Evolutionary conservation across 2,329 filamentous ascomycete species (phyloP), one percentile per base, ranked within the genome.

Genomic region (Amauroascus niger): DNA sequence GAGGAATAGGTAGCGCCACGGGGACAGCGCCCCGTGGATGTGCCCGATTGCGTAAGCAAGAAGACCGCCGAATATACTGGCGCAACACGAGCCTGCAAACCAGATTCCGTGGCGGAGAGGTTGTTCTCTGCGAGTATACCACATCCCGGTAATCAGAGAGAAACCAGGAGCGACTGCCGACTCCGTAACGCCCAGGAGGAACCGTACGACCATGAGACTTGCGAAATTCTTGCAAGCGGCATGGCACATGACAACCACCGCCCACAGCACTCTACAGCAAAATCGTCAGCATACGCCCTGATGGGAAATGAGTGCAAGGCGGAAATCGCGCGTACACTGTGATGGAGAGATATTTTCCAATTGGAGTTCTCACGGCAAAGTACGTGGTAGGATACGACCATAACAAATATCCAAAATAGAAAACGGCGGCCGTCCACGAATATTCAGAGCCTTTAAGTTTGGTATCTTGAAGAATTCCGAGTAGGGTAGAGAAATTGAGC

Each of bases 1-100:
- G 14, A 87, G 67, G 62, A 86, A 86, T 52, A 86, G 81, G 58
- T 82, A 86, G 61, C 79, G 80, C 82, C 82, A 86, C 0, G 76
- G 78, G 0, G 76, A 71, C 18, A 85, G 70, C 1, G 72, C 69
- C 13, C 78, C 79, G 37, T 73, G 70, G 58, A 81, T 80, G 57
- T 81, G 73, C 1, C 81, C 81, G 44, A 84, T 83, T 0, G 75
- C 80, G 53, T 79, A 83, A 0, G 78, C 77, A 0, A 80, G 64
- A 1, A 80, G 61, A 0, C 79, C 79, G 45, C 80, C 80, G 0
- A 81, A 72, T 0, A 80, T 79, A 32, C 81, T 79, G 1, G 78
- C 79, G 6, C 81, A 63, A 0, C 80, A 80, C 46, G 81, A 81
- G 28, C 77, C 79, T 0, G 75, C 74, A 61, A 79, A 82, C 79